Base-by-base conservation (phyloP, 2,329 filamentous ascomycete genomes). In the Xylaria sp. region DNA sequence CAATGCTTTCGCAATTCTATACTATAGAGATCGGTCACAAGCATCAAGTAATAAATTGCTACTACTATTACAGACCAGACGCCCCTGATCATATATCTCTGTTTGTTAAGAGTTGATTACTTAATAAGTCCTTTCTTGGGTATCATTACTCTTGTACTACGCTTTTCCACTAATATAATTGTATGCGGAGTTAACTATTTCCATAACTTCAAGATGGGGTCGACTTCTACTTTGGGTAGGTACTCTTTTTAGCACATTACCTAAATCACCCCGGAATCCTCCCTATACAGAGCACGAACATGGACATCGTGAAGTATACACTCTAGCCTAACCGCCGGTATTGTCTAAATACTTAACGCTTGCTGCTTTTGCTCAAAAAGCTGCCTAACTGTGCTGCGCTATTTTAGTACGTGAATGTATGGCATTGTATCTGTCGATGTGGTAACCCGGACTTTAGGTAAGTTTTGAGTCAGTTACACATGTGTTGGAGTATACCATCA, bases 221-320 rank as follows among this genome's bases (percentile, higher is more conserved):
- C 18, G 8, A 33, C 28, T 54, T 54, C 51, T 54, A 15, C 28
- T 54, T 54, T 54, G 9, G 51, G 51, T 54, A 54, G 13, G 28
- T 54, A 54, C 51, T 9, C 25, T 28, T 31, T 54, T 54, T 18
- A 54, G 51, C 51, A 33, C n/a, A n/a, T n/a, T n/a, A n/a, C 52
- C 36, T 3, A 4, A 55, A 15, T 55, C 1, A 20, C 33, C 31
- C 52, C 18, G 18, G 9, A n/a, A 28, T 7, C 13, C 28, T n/a
- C 52, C 9, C 2, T 36, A 6, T 36, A 13, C 28, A 13, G 31
- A 55, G 52, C 28, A 28, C 28, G 28, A 28, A 28, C 28, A 28
- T 5, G 28, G 28, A 28, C 28, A 28, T 28, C 2, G 4, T 28
- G 6, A 5, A 28, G 28, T 28, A 28, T 28, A 28, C 28, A 5